Evolutionary conservation across 768 basidiomycete species (phyloP), one percentile per base, ranked within the genome.

Genomic region (Neoboletus subvelutipes): DNA sequence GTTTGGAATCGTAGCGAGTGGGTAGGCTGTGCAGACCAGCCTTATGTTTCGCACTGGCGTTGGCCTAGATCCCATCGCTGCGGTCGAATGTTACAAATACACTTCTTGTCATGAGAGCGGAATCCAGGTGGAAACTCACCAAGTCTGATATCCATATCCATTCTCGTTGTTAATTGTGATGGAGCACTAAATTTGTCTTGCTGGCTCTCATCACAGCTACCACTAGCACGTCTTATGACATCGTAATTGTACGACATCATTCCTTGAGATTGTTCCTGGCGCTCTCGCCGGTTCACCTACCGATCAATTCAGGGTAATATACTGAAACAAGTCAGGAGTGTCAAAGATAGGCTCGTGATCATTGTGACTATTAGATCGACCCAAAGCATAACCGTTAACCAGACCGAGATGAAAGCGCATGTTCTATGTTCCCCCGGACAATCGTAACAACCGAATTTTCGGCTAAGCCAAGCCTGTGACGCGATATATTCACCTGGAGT

Each of bases 151-250:
- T 31, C 59, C 56, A 55, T 63, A 67, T 66, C 69, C 67, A 56
- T 71, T 68, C 64, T 61, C 31, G 67, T 61, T 61, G 57, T 63
- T 69, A 69, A 71, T 73, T 70, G 63, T 63, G 64, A 73, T 67
- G 63, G 39, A 53, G 51, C 59, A 47, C 67, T 52, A 71, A 50
- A 73, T 71, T 71, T 69, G 60, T 73, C 48, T 33, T 57, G 46
- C 45, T 56, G 41, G 40, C 52, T 69, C 63, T 69, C 65, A 67
- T 60, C 61, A 51, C 40, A 52, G 52, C 45, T 52, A 45, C 41
- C 56, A 43, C 33, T 48, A 64, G 57, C 40, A 52, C 34, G 22
- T 65, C 51, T 60, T 56, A 59, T 57, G 29, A 33, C 52, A 24
- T 58, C 56, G 56, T 70, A 64, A 68, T 61, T 53, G 64, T 69